Conservation (phyloP, 768 basidiomycete species). For the Dacryopinax primogenitus region DNA sequence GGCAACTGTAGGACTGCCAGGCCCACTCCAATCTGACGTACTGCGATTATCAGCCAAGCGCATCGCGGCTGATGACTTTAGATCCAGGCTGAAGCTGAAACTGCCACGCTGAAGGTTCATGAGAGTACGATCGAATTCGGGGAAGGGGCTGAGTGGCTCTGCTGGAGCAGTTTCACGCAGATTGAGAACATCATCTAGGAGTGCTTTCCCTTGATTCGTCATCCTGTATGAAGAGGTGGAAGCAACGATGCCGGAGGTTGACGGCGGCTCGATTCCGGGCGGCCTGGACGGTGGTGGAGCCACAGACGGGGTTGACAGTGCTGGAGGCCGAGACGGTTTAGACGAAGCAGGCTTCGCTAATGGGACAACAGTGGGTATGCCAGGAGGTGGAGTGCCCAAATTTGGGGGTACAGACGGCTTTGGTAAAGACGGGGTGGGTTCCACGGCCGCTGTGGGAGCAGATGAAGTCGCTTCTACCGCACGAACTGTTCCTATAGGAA, state of each 20-base stretch:
- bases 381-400: constrained; percentile 24
- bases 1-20: constrained; percentile 28
- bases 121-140: constrained; percentile 76
- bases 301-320: constrained; percentile 4
- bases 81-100: constrained; percentile 80
- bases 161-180: constrained; percentile 44
- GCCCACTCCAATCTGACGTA: background rate
- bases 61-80: constrained; percentile 35
- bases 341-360: constrained; percentile 34
- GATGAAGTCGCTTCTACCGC: background rate
- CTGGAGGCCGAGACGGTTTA: constrained; percentile 4
- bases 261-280: background rate
- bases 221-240: constrained; percentile 55
- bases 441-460: constrained; percentile 30
- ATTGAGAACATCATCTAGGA: constrained; percentile 71
- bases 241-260: background rate
- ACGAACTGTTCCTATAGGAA: constrained; percentile 26
- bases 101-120: constrained; percentile 55
- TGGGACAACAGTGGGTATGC: constrained; percentile 33
- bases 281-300: background rate
- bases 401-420: constrained; percentile 30
- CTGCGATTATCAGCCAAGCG: constrained; percentile 13
- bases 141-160: constrained; percentile 51
- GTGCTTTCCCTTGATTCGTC: constrained; percentile 69
- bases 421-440: constrained; percentile 9